Conservation (phyloP, 1,284 basidiomycete species). For the Pseudozyma sp. region DNA sequence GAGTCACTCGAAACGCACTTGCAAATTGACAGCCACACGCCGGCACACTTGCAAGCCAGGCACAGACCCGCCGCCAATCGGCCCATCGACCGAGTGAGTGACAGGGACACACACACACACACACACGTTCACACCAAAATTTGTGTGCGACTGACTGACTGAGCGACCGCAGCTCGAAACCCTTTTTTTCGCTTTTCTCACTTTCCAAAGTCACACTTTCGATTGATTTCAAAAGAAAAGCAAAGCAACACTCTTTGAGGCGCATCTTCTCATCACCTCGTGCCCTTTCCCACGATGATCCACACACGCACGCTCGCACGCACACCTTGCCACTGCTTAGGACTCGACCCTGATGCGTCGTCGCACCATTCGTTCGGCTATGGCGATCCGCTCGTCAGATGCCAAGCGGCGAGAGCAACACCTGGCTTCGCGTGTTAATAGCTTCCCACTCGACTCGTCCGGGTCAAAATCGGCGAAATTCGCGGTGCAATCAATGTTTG, state of each 20-base stretch:
- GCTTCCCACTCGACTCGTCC: neutral
- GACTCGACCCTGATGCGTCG: too few relatives aligned
- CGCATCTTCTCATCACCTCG: too few relatives aligned
- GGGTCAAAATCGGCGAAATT: slow-evolving; percentile 5
- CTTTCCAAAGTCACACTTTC: too few relatives aligned
- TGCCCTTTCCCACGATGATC: too few relatives aligned
- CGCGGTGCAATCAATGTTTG: neutral
- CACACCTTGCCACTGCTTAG: too few relatives aligned
- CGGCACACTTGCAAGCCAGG: neutral
- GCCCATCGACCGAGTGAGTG: neutral
- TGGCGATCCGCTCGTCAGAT: too few relatives aligned
- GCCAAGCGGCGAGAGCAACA: neutral
- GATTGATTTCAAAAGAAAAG: too few relatives aligned
- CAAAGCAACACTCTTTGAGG: too few relatives aligned
- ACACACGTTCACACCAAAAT: slow-evolving; percentile 1
- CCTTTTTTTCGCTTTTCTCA: neutral
- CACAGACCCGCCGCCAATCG: too few relatives aligned
- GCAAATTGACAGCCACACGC: neutral
- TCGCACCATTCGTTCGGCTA: too few relatives aligned
- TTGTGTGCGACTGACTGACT: neutral
- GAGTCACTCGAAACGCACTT: neutral
- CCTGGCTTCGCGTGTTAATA: neutral
- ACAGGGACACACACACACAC: slow-evolving; percentile 3
- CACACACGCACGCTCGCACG: too few relatives aligned
- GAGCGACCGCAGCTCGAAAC: neutral